Base-by-base conservation (phyloP, 805 yeast species). In the Suhomyces canberraensis region DNA sequence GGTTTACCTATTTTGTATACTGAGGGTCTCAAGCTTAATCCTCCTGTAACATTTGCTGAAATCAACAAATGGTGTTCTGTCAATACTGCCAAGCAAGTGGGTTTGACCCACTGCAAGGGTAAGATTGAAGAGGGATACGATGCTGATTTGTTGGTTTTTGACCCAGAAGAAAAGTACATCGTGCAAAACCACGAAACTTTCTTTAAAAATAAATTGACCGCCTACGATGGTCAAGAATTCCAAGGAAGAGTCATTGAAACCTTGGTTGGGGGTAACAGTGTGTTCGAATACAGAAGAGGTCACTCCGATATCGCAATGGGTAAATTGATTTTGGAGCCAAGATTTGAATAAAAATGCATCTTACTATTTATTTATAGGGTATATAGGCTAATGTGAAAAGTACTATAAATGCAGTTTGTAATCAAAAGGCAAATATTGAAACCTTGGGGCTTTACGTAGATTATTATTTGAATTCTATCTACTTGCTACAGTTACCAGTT, bases 141-240 rank as follows among this genome's bases (percentile, higher is more conserved):
- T 60, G 97, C 97, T 0, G 98, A 90, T 60, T 78, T 90, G 45
- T 79, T 84, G 20, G 70, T 90, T 6, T 88, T 91, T 54, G 95
- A 91, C 55, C 78, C 86, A 5, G 68, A 69, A 9, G 66, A 66
- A 4, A 51, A 50, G 26, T 80, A 75, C 50, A 55, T 54, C 1
- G 73, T 85, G 22, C 59, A 63, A 3, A 81, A 83, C 52, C 68
- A 69, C 15, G 65, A 72, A 29, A 77, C 85, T 21, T 75, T 61
- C 47, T 91, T 85, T 69, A 89, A 87, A 49, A 91, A 90, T 68
- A 90, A 89, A 59, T 61, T 91, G 37, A 85, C 96, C 1, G 95
- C 96, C 0, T 91, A 87, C 56, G 72, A 86, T 51, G 95, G 95
- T 4, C 68, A 67, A 64, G 58, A 68, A 35, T 66, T 88, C 42